phyloP scores from a whole-genome alignment of 2,329 filamentous ascomycete species.

The Cercospora berteroae region DNA sequence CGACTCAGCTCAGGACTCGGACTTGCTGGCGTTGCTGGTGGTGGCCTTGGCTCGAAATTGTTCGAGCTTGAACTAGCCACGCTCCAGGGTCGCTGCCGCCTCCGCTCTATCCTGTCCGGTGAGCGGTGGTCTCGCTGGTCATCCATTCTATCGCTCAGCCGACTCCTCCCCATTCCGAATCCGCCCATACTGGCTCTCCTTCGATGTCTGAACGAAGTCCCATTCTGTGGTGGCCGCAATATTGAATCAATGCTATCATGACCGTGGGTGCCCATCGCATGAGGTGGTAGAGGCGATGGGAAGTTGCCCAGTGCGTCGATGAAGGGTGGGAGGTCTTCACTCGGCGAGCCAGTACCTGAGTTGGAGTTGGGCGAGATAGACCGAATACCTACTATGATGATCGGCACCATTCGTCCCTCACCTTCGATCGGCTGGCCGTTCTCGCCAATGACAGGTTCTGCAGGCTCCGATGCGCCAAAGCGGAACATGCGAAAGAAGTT shows the following conservation, averaged over 20 bases:
- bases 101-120: constrained; percentile 38
- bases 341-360: constrained; percentile 37
- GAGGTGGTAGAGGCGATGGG: constrained; percentile 39
- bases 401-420: constrained; percentile 62
- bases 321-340: constrained; percentile 51
- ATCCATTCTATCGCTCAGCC: constrained; percentile 43
- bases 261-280: constrained; percentile 37
- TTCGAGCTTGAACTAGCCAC: constrained; percentile 35
- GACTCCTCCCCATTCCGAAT: constrained; percentile 39
- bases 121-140: constrained; percentile 53
- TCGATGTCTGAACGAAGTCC: constrained; percentile 54
- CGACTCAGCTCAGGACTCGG: constrained; percentile 52
- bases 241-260: constrained; percentile 51
- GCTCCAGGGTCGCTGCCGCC: constrained; percentile 39
- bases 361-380: constrained; percentile 58
- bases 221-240: constrained; percentile 54
- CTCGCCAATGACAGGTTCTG: constrained; percentile 16
- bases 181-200: constrained; percentile 56
- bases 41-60: constrained; percentile 53
- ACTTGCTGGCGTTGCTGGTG: constrained; percentile 63
- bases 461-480: constrained; percentile 52
- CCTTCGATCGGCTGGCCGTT: constrained; percentile 38
- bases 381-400: constrained; percentile 68
- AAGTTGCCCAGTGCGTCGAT: constrained; percentile 53
- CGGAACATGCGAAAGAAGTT: constrained; percentile 70